Percentiles rank a stretch among this genome's conserved stretches.
Conservation (phyloP, 176 grass and related monocot genomes). For the Phoenix roebelenii region DNA sequence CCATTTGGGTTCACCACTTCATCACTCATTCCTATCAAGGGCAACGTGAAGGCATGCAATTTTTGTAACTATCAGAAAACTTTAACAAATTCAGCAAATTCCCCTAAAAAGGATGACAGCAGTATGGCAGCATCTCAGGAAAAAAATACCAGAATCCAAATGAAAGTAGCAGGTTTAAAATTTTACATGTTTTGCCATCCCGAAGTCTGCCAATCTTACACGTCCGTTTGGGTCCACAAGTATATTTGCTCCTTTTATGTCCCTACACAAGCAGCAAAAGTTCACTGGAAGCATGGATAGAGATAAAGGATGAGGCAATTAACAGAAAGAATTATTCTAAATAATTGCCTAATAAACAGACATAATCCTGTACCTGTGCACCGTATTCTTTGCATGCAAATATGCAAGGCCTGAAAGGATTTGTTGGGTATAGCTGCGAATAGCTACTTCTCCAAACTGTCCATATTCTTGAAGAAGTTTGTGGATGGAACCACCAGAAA, state of each 20-base stretch:
- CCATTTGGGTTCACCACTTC: no score
- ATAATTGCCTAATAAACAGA: not conserved
- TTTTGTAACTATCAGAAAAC: no score
- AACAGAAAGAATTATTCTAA: slow-evolving; percentile 6
- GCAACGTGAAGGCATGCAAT: no score
- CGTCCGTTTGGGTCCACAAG: slow-evolving; percentile 93
- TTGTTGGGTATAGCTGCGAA: slow-evolving; percentile 97
- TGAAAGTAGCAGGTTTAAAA: slow-evolving; percentile 1
- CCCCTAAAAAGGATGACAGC: no score
- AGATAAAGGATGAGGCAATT: slow-evolving; percentile 9
- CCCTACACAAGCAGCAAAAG: slow-evolving; percentile 40
- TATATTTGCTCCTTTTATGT: slow-evolving; percentile 99
- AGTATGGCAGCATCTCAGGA: no score
- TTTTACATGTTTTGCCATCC: slow-evolving; percentile 95
- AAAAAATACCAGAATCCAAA: no score
- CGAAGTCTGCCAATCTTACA: slow-evolving; percentile 94
- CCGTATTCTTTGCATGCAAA: slow-evolving; percentile 93
- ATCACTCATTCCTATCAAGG: no score
- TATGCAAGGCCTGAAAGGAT: slow-evolving; percentile 91
- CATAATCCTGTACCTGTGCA: slow-evolving; percentile 57
- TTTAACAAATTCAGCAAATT: no score
- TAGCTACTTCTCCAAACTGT: slow-evolving; percentile 83
- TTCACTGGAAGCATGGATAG: slow-evolving; percentile 24
- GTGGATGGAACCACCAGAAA: slow-evolving; percentile 97
- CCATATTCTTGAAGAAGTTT: slow-evolving; percentile 97